phyloP scores from a whole-genome alignment of 2,329 filamentous ascomycete genomes.

The Neurospora sp. region DNA sequence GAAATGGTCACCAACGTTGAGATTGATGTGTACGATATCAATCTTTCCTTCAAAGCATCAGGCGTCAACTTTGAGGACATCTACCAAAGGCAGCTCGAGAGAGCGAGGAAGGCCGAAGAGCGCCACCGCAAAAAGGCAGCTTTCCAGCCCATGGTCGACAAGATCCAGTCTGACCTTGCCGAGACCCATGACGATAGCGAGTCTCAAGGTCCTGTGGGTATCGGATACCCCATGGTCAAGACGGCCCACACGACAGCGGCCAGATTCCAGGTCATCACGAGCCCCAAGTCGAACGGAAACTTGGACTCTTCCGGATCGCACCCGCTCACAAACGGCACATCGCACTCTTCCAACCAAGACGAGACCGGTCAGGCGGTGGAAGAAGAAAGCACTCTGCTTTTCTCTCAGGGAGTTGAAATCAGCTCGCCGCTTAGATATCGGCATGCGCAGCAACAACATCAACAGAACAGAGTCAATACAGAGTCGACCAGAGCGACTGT shows the following conservation, averaged over 20 bases:
- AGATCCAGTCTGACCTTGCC: slow-evolving; percentile 40
- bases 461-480: slow-evolving; percentile 22
- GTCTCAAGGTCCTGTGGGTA: slow-evolving; percentile 44
- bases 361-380: slow-evolving; percentile 56
- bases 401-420: slow-evolving; percentile 28
- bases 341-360: slow-evolving; percentile 36
- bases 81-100: slow-evolving; percentile 61
- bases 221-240: slow-evolving; percentile 57
- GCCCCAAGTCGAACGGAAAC: slow-evolving; percentile 50
- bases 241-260: slow-evolving; percentile 38
- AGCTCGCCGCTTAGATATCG: slow-evolving; percentile 41
- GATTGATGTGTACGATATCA: slow-evolving; percentile 74
- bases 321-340: slow-evolving; percentile 45
- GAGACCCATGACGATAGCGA: slow-evolving; percentile 40
- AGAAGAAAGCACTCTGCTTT: slow-evolving; percentile 36
- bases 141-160: slow-evolving; percentile 44
- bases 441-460: slow-evolving; percentile 19
- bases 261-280: slow-evolving; percentile 46
- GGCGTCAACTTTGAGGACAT: slow-evolving; percentile 72
- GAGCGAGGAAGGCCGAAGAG: slow-evolving; percentile 50
- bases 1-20: slow-evolving; percentile 90
- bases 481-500: slow-evolving; percentile 30
- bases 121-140: slow-evolving; percentile 54
- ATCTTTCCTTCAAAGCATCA: slow-evolving; percentile 38
- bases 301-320: slow-evolving; percentile 32